Percentiles rank a stretch among this genome's conserved stretches.
Evolutionary conservation across 2,329 filamentous ascomycete species (phyloP).

Genomic region (Xylaria arbuscula): DNA sequence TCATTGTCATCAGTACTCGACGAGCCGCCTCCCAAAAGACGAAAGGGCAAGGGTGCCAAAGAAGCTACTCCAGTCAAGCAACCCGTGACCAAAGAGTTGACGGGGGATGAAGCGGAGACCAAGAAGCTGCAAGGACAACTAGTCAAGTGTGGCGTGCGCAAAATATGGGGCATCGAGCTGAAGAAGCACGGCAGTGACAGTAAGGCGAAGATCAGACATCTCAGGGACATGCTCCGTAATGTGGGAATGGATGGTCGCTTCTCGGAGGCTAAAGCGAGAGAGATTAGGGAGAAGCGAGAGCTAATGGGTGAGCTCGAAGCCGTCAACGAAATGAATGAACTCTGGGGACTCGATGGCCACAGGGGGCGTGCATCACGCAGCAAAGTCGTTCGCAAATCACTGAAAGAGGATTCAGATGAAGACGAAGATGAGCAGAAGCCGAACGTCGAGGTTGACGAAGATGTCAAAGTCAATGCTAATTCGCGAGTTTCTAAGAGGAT

Average conservation of each 20-base stretch:
- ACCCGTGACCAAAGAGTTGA: constrained; percentile 52
- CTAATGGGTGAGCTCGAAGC: constrained; percentile 84
- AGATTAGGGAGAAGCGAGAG: constrained; percentile 90
- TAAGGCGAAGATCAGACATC: constrained; percentile 83
- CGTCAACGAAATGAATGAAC: constrained; percentile 81
- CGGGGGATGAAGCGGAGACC: constrained; percentile 80
- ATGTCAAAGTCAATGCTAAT: constrained; percentile 46
- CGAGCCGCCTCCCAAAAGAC: constrained; percentile 69
- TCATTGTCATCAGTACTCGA: constrained; percentile 83
- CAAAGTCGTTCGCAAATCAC: constrained; percentile 50
- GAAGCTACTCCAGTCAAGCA: constrained; percentile 49
- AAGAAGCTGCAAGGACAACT: constrained; percentile 90
- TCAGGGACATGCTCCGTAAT: constrained; percentile 81
- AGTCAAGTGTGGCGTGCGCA: constrained; percentile 89
- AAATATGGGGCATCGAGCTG: constrained; percentile 89
- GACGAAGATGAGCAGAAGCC: constrained; percentile 48
- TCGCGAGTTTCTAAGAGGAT: constrained; percentile 58
- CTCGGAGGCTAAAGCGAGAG: constrained; percentile 82
- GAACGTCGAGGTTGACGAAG: constrained; percentile 49
- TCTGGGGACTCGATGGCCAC: constrained; percentile 73
- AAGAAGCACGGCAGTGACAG: constrained; percentile 76
- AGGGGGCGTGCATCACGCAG: constrained; percentile 57
- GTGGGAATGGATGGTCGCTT: constrained; percentile 90
- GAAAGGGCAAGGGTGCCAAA: constrained; percentile 57
- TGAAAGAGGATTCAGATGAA: constrained; percentile 55